Percentiles rank a stretch among this genome's conserved stretches.
These are phyloP conservation scores for Rhynchosporium agropyri DNA, from an alignment of 2,329 filamentous ascomycete species.

Conservation along the genomic window DNA sequence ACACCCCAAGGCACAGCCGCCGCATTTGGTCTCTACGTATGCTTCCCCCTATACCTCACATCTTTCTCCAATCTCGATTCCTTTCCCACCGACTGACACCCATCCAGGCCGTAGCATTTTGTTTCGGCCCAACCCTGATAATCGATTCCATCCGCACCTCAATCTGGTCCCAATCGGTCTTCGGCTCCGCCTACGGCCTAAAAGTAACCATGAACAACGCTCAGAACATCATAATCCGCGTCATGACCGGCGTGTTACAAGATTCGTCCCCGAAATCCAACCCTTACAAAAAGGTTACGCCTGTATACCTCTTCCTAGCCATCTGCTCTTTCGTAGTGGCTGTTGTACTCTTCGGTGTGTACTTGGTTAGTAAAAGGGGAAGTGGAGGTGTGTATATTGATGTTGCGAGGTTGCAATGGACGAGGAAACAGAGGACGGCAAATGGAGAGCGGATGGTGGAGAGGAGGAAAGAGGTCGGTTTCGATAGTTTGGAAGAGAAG, in stretches of 20 bases:
- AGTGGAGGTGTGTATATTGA: slow-evolving; percentile 40
- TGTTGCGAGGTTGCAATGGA: slow-evolving; percentile 59
- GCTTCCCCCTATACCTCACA: background rate
- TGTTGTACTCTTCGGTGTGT: slow-evolving; percentile 45
- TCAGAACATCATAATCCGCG: slow-evolving; percentile 62
- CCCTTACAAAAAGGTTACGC: slow-evolving; percentile 57
- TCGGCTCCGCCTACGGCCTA: slow-evolving; percentile 61
- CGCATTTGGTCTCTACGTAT: slow-evolving; percentile 57
- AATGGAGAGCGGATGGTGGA: slow-evolving; percentile 49
- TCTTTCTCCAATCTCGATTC: background rate
- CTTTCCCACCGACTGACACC: background rate
- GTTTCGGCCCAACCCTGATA: slow-evolving; percentile 59
- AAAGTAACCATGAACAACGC: slow-evolving; percentile 65
- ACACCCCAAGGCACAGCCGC: slow-evolving; percentile 56
- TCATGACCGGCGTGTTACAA: slow-evolving; percentile 60
- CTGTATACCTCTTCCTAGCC: slow-evolving; percentile 58
- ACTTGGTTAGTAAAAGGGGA: slow-evolving; percentile 39
- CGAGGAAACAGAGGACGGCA: slow-evolving; percentile 53
- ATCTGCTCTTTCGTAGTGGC: slow-evolving; percentile 52
- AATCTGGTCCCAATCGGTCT: slow-evolving; percentile 62
- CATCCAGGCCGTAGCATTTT: slow-evolving; percentile 51
- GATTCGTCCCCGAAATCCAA: slow-evolving; percentile 54
- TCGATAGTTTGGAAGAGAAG: slow-evolving; percentile 39
- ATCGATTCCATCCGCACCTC: slow-evolving; percentile 63
- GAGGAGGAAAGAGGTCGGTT: slow-evolving; percentile 47